These are phyloP conservation scores for Candida maesae DNA, from an alignment of 805 yeast genomes.

Conservation along the genomic window DNA sequence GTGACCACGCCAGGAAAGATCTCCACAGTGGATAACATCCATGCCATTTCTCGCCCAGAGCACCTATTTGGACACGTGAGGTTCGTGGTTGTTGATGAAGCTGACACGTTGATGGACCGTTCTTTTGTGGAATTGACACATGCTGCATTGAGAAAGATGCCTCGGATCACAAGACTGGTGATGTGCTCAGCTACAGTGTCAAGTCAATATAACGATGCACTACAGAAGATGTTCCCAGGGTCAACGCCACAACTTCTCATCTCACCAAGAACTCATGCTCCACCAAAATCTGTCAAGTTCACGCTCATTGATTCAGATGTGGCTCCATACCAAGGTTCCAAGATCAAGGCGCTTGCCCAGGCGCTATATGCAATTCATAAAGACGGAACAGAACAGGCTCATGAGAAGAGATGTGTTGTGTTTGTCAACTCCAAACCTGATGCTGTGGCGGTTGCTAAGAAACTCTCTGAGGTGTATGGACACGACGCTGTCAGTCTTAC, in stretches of 20 bases:
- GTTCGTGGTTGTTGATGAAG: conserved; percentile 82
- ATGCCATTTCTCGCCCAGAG: conserved; percentile 36
- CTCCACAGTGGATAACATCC: conserved; percentile 32
- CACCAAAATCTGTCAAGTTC: conserved; percentile 74
- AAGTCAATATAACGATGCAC: conserved; percentile 59
- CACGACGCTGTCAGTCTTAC: conserved; percentile 64
- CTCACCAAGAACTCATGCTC: conserved; percentile 75
- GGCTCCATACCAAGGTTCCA: conserved; percentile 81
- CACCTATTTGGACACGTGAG: conserved; percentile 42
- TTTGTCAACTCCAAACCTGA: conserved; percentile 76
- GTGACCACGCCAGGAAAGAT: conserved; percentile 85
- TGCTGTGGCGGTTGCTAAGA: conserved; percentile 54
- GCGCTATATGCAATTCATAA: conserved; percentile 79
- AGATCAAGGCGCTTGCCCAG: conserved; percentile 81
- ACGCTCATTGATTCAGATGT: conserved; percentile 71
- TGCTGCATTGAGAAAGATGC: conserved; percentile 45
- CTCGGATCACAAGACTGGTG: conserved; percentile 57
- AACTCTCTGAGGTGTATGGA: conserved; percentile 44
- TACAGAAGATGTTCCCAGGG: conserved; percentile 61
- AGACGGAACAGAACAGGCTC: conserved; percentile 77
- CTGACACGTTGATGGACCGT: conserved; percentile 85
- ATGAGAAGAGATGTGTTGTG: conserved; percentile 74
- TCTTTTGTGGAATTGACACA: conserved; percentile 71
- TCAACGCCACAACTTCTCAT: conserved; percentile 53
- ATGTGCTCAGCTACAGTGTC: conserved; percentile 93